A percentile compares a stretch with the other conserved stretches of the same genome.
phyloP scores from a whole-genome alignment of 805 yeast genomes.

The Candida hispaniensis region DNA sequence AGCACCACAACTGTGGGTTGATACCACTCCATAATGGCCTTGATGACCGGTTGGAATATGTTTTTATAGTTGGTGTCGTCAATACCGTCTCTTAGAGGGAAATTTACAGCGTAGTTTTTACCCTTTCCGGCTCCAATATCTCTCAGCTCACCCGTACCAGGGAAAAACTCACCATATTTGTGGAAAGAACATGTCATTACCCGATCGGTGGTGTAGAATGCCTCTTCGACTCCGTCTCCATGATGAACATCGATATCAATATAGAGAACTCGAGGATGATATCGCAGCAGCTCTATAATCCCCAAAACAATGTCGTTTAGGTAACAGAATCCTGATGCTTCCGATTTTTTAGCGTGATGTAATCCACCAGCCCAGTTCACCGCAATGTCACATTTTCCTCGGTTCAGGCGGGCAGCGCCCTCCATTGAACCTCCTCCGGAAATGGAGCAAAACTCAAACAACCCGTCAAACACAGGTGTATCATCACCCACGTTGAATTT shows the following conservation, averaged over 20 bases:
- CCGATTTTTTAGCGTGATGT: constrained; percentile 91
- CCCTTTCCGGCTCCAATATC: constrained; percentile 88
- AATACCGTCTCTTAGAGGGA: constrained; percentile 89
- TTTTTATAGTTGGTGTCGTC: constrained; percentile 89
- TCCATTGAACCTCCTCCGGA: constrained; percentile 86
- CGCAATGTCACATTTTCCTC: constrained; percentile 86
- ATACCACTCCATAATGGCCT: constrained; percentile 81
- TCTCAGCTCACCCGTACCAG: constrained; percentile 90
- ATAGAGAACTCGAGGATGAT: constrained; percentile 86
- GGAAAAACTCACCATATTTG: constrained; percentile 93
- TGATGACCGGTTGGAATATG: constrained; percentile 50
- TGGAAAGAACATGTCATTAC: constrained; percentile 96
- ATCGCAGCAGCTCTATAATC: constrained; percentile 70
- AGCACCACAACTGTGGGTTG: constrained; percentile 90
- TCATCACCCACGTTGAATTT: constrained; percentile 96
- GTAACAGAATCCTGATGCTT: constrained; percentile 93
- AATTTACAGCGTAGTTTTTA: constrained; percentile 75
- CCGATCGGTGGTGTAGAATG: constrained; percentile 86
- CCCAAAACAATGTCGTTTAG: constrained; percentile 89
- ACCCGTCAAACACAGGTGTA: constrained; percentile 90
- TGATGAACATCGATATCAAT: constrained; percentile 94
- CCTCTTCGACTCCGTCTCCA: constrained; percentile 98
- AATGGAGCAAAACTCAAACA: constrained; percentile 78
- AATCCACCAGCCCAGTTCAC: constrained; percentile 95
- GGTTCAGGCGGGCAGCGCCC: constrained; percentile 75